Percentiles rank a stretch among this genome's conserved stretches.
These are phyloP conservation scores for Phaffomyces antillensis DNA, from an alignment of 805 yeast species.

Conservation along the genomic window DNA sequence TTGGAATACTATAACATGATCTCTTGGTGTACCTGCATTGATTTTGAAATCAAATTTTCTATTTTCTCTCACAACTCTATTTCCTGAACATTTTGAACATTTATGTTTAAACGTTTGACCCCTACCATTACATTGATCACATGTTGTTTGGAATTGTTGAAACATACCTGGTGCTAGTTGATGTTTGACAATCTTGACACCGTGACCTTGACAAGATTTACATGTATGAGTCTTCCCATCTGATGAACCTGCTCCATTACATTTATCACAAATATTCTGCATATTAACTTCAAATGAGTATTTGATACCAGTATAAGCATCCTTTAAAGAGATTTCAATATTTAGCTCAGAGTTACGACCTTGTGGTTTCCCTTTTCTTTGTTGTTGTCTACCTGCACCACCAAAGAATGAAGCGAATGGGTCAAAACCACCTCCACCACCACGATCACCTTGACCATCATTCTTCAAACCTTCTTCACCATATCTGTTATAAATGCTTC, in stretches of 20 bases:
- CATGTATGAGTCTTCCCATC: constrained; percentile 71
- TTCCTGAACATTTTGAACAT: constrained; percentile 69
- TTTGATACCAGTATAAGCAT: constrained; percentile 64
- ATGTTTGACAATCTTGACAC: constrained; percentile 53
- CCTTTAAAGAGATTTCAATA: constrained; percentile 50
- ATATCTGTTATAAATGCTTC: constrained; percentile 58
- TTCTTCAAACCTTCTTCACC: constrained; percentile 71
- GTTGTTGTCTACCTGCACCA: constrained; percentile 25
- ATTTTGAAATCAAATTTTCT: constrained; percentile 57
- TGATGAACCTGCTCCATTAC: constrained; percentile 80
- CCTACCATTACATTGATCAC: constrained; percentile 74
- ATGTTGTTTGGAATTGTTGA: constrained; percentile 72
- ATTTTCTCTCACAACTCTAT: constrained; percentile 47
- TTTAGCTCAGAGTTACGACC: constrained; percentile 59
- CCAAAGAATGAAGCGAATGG: constrained; percentile 62
- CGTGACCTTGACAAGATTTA: constrained; percentile 66
- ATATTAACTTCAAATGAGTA: constrained; percentile 55
- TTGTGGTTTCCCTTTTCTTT: constrained; percentile 32
- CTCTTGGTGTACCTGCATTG: constrained; percentile 64
- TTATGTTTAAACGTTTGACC: constrained; percentile 60
- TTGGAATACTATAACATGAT: constrained; percentile 46
- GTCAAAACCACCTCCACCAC: constrained; percentile 43
- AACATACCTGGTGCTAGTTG: constrained; percentile 89
- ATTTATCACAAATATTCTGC: constrained; percentile 68
- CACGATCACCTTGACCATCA: constrained; percentile 43